These are phyloP conservation scores for Stephania japonica DNA, from an alignment of 164 flowering plant species.

Conservation along the genomic window DNA sequence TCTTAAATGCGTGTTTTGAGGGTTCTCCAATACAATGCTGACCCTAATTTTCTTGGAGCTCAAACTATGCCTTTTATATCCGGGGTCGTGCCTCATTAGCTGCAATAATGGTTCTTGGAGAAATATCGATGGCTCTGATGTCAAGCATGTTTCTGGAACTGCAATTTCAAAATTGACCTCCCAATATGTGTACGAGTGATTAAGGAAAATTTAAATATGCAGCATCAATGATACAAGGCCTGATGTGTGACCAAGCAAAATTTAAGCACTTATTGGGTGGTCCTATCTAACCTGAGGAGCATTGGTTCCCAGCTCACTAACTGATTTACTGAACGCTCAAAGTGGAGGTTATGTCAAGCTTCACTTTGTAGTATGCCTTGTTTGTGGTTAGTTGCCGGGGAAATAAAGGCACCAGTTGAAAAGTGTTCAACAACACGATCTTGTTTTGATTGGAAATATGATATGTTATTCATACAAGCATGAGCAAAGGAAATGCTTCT, in stretches of 20 bases:
- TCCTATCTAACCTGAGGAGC: background rate
- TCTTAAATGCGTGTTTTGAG: background rate
- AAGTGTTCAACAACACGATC: background rate
- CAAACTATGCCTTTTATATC: background rate
- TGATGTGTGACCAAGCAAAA: background rate
- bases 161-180: background rate
- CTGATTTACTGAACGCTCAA: background rate
- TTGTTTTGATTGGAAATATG: background rate
- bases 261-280: background rate
- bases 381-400: background rate
- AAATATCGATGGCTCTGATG: background rate
- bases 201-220: background rate
- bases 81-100: background rate
- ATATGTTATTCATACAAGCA: background rate
- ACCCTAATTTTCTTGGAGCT: background rate
- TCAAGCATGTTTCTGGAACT: background rate
- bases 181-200: background rate
- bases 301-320: background rate
- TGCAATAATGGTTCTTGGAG: background rate
- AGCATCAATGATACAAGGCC: background rate
- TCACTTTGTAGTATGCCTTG: background rate
- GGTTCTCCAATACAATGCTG: background rate
- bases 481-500: background rate
- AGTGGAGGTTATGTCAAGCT: background rate
- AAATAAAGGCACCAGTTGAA: background rate